phyloP scores from a whole-genome alignment of 331 rosid species.

The Erythrophleum ivorense region DNA sequence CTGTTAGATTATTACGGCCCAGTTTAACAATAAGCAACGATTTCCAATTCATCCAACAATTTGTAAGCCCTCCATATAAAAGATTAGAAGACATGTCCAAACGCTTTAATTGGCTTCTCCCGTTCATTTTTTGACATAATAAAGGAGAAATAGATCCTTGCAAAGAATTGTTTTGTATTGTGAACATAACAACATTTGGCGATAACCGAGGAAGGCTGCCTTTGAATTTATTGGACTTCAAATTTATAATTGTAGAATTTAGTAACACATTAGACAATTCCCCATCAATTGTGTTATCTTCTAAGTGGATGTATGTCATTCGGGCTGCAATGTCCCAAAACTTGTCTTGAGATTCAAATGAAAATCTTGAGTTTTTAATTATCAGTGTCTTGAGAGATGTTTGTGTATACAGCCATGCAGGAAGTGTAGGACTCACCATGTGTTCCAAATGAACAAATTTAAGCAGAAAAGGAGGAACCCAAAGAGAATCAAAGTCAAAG shows the following conservation, averaged over 20 bases:
- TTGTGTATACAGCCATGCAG: background rate
- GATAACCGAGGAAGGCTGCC: background rate
- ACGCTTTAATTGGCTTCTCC: background rate
- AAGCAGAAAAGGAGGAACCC: background rate
- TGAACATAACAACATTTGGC: background rate
- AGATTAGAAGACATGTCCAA: background rate
- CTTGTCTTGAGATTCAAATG: background rate
- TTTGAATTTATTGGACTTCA: background rate
- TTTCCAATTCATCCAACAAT: slow-evolving; percentile 10
- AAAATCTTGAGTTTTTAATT: background rate
- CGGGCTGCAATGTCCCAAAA: background rate
- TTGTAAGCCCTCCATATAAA: background rate
- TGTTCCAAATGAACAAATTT: background rate
- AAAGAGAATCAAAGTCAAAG: background rate
- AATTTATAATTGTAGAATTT: background rate
- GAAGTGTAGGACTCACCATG: background rate
- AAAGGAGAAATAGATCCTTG: background rate
- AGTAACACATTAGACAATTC: background rate
- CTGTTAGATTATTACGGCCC: too few species aligned
- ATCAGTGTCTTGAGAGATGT: background rate
- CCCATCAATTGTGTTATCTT: background rate
- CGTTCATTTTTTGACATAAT: background rate
- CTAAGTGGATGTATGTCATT: background rate
- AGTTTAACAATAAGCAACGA: background rate
- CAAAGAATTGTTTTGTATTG: background rate